Percentiles rank a stretch among this genome's conserved stretches.
Evolutionary conservation across 2,329 filamentous ascomycete species (phyloP).

Genomic region (Aspergillus intermedius): DNA sequence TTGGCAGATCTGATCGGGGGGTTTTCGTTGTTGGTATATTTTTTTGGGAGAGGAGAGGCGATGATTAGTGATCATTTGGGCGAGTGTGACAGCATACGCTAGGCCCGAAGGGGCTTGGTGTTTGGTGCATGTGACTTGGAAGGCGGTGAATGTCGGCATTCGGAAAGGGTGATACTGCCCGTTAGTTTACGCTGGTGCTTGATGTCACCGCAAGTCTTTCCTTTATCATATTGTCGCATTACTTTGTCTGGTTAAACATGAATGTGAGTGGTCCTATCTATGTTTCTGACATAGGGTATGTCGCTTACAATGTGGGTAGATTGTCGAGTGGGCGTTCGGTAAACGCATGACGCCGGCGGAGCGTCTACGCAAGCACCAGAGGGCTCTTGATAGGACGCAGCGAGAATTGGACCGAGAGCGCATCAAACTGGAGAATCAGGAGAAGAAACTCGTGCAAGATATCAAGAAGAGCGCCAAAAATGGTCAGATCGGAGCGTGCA

Average conservation of each 20-base stretch:
- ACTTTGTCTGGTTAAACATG: conserved; percentile 20
- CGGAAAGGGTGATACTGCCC: background rate
- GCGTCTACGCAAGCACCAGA: conserved; percentile 66
- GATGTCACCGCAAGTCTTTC: conserved; percentile 4
- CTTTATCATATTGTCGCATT: background rate
- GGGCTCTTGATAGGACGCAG: conserved; percentile 94
- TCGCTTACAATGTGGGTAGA: conserved; percentile 45
- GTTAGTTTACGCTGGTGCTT: background rate
- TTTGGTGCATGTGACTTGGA: conserved; percentile 18
- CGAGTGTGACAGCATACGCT: conserved; percentile 14
- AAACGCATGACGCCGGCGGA: conserved; percentile 95
- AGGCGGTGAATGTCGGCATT: background rate
- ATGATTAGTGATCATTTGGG: no score
- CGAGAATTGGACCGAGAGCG: conserved; percentile 91
- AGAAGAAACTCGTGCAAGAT: conserved; percentile 91
- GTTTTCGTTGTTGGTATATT: conserved; percentile 16
- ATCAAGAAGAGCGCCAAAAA: conserved; percentile 99
- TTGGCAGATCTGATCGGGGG: conserved; percentile 11
- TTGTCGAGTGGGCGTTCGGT: conserved; percentile 98
- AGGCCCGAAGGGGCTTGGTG: conserved; percentile 17
- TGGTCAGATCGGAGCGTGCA: conserved; percentile 95
- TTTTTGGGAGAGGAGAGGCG: conserved; percentile 1
- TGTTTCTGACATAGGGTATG: background rate
- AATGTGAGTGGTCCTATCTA: conserved; percentile 28
- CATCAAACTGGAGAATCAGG: conserved; percentile 94